These are phyloP conservation scores for Cylindrodendrum hubeiense DNA, from an alignment of 2,329 filamentous ascomycete species.

Conservation along the genomic window DNA sequence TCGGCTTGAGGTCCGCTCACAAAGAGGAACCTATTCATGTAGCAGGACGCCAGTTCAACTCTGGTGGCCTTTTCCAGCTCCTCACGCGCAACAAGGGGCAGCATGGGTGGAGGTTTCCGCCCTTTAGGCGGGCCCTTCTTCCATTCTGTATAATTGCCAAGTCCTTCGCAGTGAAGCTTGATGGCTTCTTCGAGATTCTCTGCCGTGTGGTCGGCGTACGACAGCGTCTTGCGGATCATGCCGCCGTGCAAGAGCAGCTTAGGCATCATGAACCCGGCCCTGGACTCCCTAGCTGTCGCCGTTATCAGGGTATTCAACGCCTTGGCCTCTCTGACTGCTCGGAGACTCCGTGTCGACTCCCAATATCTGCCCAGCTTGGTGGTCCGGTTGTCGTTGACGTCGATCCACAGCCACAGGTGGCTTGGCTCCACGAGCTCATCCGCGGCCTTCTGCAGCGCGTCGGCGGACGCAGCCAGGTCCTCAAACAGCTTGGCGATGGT, in stretches of 20 bases:
- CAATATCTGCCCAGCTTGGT: background rate
- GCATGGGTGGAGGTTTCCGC: no score
- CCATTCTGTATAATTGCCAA: no score
- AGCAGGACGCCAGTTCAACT: background rate
- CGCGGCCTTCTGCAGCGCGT: background rate
- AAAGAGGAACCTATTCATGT: background rate
- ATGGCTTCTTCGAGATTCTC: no score
- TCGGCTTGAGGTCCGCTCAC: background rate
- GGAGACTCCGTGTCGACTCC: background rate
- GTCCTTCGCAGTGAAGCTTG: no score
- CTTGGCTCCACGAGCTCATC: background rate
- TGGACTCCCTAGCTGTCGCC: background rate
- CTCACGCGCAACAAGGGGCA: no score
- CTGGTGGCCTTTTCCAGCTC: background rate
- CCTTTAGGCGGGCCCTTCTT: no score
- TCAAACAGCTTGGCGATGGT: no score
- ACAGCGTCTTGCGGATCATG: no score
- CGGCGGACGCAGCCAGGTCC: no score
- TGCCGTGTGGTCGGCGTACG: no score
- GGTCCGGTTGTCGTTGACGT: background rate
- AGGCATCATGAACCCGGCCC: no score
- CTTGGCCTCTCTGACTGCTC: background rate
- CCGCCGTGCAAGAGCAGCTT: no score
- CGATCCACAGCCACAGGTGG: background rate
- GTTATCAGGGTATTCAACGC: background rate